Conservation (phyloP, 208 protist species). For the Acanthamoeba lenticulata region DNA sequence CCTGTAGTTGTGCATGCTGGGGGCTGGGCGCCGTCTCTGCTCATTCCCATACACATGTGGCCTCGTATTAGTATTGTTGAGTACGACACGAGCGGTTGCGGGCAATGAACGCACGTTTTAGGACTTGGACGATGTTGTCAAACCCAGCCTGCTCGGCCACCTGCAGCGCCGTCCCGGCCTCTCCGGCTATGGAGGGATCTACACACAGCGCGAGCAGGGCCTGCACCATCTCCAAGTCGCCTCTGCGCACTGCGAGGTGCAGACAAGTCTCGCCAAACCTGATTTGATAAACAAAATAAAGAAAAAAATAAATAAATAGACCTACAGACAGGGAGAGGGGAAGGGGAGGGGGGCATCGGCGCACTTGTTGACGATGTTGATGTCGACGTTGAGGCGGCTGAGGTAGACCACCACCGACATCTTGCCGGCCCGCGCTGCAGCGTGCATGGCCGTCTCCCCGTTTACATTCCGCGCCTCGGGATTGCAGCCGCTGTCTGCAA, state of each 20-base stretch:
- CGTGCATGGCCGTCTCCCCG: conserved; percentile 2
- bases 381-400: neutral
- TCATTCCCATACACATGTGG: too few species aligned
- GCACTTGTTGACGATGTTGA: neutral
- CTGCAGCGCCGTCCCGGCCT: neutral
- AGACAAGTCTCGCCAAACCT: neutral
- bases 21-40: neutral
- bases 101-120: neutral
- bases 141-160: neutral
- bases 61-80: too few species aligned
- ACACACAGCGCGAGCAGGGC: neutral
- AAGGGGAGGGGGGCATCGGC: neutral
- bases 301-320: neutral
- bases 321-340: neutral
- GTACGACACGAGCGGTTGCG: neutral
- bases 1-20: neutral
- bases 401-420: neutral
- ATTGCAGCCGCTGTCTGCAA: neutral
- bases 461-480: neutral
- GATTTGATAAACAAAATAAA: neutral
- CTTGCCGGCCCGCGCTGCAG: neutral
- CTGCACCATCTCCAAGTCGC: neutral
- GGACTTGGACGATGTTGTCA: neutral
- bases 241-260: neutral
- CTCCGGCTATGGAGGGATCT: neutral